Evolutionary conservation across 2,329 filamentous ascomycete species (phyloP).

Genomic region (Ampelomyces quisqualis): DNA sequence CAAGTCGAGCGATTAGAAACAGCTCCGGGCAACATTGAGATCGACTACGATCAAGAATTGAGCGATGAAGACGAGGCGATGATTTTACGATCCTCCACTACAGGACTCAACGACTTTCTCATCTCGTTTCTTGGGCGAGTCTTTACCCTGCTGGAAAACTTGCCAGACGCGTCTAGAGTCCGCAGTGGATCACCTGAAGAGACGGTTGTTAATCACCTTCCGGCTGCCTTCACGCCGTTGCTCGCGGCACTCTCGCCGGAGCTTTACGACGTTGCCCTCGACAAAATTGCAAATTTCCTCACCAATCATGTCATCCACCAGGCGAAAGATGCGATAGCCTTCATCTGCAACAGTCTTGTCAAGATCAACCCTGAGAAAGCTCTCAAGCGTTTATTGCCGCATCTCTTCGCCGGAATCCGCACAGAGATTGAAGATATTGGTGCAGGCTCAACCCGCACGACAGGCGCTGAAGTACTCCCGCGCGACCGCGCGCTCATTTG

Average conservation of each 20-base stretch:
- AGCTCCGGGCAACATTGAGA: conserved; percentile 78
- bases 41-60: conserved; percentile 81
- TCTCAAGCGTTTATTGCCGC: conserved; percentile 83
- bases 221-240: conserved; percentile 85
- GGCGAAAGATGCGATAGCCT: conserved; percentile 95
- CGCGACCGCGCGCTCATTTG: conserved; percentile 91
- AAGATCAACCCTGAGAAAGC: conserved; percentile 95
- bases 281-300: conserved; percentile 90
- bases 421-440: conserved; percentile 97
- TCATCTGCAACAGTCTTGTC: conserved; percentile 94
- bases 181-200: conserved; percentile 92
- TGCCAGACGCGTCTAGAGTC: conserved; percentile 85
- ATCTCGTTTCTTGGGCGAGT: conserved; percentile 88
- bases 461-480: conserved; percentile 88
- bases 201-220: conserved; percentile 92
- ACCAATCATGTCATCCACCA: conserved; percentile 95
- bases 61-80: conserved; percentile 82
- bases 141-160: conserved; percentile 91
- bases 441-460: conserved; percentile 90
- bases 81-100: conserved; percentile 90
- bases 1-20: conserved; percentile 93
- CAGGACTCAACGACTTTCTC: conserved; percentile 89
- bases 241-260: conserved; percentile 90
- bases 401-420: conserved; percentile 86
- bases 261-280: conserved; percentile 85